Base-by-base conservation (phyloP, 495 filamentous ascomycete genomes). In the Podospora australis region DNA sequence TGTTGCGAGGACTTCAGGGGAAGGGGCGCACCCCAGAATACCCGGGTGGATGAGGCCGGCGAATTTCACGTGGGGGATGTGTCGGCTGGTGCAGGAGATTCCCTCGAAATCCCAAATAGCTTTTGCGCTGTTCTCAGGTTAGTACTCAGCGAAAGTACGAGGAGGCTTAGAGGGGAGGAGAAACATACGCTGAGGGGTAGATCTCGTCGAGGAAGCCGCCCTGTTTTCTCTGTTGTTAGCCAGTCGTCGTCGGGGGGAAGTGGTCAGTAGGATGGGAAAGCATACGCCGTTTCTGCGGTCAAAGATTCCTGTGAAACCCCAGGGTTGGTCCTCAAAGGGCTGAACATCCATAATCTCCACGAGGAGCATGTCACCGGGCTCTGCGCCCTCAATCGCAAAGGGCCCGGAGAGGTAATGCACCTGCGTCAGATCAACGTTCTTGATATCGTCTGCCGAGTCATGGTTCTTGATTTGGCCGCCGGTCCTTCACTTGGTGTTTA, bases 41-140 rank as follows among this genome's bases (percentile, higher is more conserved):
- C 91, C 91, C 0, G 91, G 90, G 60, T 97, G 91, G 60, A 97
- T 96, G 28, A 96, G 70, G n/a, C 89, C 89, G 10, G 88, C 78
- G 61, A 94, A 95, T 46, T 86, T 83, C 47, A 95, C 87, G 53
- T 83, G 79, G 0, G 90, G 90, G 56, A 96, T 90, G 64, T 97
- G 91, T 0, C 91, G 80, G 9, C 85, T 90, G 20, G 86, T 86
- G 73, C 87, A 92, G 69, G 85, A 90, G 58, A 97, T 95, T 49
- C 91, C 91, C 59, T 95, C 89, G 52, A 97, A 96, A 60, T 96
- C 91, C 90, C 91, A 97, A 59, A 97, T 96, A 0, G 91, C 91
- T 60, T 92, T 92, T 13, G 87, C 88, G n/a, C 83, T 86, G 53
- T 2, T 1, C n/a, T 30, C 28, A 7, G 7, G 7, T 36, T 36